Conservation (phyloP, 148 eudicot genomes). For the Silene latifolia region DNA sequence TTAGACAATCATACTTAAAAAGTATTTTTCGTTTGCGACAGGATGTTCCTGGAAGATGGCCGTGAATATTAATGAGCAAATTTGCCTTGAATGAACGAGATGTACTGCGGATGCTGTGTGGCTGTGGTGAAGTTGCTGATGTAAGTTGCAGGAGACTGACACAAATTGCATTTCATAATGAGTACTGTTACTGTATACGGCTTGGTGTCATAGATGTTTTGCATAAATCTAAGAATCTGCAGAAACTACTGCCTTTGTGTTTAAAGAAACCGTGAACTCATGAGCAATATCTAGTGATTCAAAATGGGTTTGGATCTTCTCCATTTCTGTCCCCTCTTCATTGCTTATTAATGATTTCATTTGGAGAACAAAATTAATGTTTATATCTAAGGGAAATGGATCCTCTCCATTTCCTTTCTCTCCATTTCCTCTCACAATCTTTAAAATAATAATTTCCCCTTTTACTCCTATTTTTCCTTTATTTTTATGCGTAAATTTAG, state of each 20-base stretch:
- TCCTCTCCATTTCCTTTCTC: no score
- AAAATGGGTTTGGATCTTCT: no score
- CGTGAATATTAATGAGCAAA: neutral
- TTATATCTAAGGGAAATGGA: no score
- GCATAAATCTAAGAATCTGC: neutral
- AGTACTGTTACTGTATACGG: neutral
- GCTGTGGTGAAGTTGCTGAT: neutral
- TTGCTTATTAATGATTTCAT: no score
- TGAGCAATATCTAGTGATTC: no score
- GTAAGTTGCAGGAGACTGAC: neutral
- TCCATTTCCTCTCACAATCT: no score
- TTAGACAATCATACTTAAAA: neutral
- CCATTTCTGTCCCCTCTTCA: no score
- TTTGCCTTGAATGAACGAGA: neutral
- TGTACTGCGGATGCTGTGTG: neutral
- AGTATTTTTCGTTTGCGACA: neutral
- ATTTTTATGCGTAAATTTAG: no score
- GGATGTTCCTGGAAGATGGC: conserved; percentile 15
- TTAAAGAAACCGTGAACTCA: neutral
- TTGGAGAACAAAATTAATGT: no score
- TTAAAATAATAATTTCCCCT: no score
- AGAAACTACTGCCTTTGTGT: neutral
- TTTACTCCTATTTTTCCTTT: no score
- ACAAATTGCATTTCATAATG: neutral
- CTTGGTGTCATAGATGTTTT: neutral